phyloP scores from a whole-genome alignment of 2,329 filamentous ascomycete species.

The Thielaviopsis populi region DNA sequence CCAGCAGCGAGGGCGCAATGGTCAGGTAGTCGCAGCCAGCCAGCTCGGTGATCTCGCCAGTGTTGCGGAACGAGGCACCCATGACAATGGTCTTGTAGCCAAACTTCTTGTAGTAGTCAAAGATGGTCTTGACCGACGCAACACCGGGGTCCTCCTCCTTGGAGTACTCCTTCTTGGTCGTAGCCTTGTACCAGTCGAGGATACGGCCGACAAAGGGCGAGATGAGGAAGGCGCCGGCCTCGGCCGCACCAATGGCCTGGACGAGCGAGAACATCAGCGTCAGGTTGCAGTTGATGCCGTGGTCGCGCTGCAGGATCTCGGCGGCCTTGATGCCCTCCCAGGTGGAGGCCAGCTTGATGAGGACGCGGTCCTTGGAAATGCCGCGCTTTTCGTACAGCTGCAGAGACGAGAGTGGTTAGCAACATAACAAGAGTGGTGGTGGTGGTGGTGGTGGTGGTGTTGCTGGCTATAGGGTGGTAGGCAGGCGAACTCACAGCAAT shows the following conservation, averaged over 20 bases:
- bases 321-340: constrained; percentile 99
- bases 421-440: too few species aligned
- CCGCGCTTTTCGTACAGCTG: constrained; percentile 90
- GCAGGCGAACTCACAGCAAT: constrained; percentile 75
- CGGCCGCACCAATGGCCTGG: constrained; percentile 90
- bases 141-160: constrained; percentile 91
- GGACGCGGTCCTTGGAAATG: constrained; percentile 80
- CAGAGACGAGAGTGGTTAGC: constrained; percentile 16
- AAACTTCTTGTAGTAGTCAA: constrained; percentile 99
- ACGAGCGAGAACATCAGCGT: constrained; percentile 95
- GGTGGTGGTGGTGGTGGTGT: too few species aligned
- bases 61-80: constrained; percentile 96
- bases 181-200: constrained; percentile 98
- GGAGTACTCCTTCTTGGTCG: constrained; percentile 83
- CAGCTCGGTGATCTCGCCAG: constrained; percentile 93
- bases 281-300: constrained; percentile 96
- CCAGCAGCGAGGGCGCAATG: constrained; percentile 58
- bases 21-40: constrained; percentile 98
- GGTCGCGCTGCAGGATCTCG: constrained; percentile 86
- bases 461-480: too few species aligned
- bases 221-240: constrained; percentile 93
- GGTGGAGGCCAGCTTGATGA: constrained; percentile 98
- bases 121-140: constrained; percentile 82
- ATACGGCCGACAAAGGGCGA: constrained; percentile 98
- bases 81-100: constrained; percentile 99